Base-by-base conservation (phyloP, 2,329 filamentous ascomycete genomes). In the Talaromyces amestolkiae region DNA sequence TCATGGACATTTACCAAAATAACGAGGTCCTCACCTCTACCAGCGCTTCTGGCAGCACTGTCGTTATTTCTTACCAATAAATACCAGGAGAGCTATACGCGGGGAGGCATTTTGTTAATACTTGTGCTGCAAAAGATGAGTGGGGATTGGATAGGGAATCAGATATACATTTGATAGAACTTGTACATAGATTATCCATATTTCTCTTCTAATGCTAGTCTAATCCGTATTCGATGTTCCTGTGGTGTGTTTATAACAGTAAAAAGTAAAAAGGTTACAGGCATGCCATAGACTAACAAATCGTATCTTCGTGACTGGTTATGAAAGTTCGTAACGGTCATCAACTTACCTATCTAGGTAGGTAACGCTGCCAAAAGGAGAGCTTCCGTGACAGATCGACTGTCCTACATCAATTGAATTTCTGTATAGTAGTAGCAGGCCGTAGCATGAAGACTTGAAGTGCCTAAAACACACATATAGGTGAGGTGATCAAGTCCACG, bases 1-100 rank as follows among this genome's bases (percentile, higher is more conserved):
- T 84, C 66, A 71, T 84, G 60, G 81, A 84, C 62, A 79, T 85
- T 62, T 72, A 80, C 72, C 82, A 84, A 73, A 75, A 74, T 62
- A 51, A 62, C 27, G 33, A 51, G n/a, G 41, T 66, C 1, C 64
- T 63, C 37, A 66, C 64, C 27, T 58, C 51, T 54, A 63, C 39
- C 10, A 63, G 31, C 19, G 61, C 59, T 53, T 66, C 64, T 10
- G 64, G 64, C 8, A 62, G 41, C 24, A 62, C 51, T 22, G 64
- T 63, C 37, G 39, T 43, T 9, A 54, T 66, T 27, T 58, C 64
- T n/a, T 66, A 66, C 47, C 19, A 41, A 10, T 62, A 53, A 19
- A 43, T 31, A 3, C 3, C 2, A 9, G 7, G 11, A 17, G 31
- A 11, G 5, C 15, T 5, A n/a, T 17, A 61, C 15, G 15, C 11